These are phyloP conservation scores for Fusarium pininemorale DNA, from an alignment of 2,329 filamentous ascomycete genomes.

Conservation along the genomic window DNA sequence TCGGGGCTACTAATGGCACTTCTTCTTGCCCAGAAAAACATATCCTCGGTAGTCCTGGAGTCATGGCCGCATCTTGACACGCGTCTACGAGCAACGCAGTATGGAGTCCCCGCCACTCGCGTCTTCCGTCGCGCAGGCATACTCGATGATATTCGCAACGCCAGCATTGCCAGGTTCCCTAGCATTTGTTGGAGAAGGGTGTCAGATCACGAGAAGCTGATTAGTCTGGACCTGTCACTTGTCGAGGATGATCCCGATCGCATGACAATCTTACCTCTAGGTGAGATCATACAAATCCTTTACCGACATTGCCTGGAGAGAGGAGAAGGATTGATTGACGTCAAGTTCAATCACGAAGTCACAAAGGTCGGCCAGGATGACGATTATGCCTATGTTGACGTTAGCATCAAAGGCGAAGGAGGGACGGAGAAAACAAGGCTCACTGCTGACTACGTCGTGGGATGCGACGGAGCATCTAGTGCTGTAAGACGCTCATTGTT, in stretches of 20 bases:
- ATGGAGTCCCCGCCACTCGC: neutral
- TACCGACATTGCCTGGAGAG: neutral
- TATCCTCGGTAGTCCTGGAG: neutral
- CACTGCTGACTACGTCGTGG: neutral
- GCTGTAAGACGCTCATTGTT: neutral
- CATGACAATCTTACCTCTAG: neutral
- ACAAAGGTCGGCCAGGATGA: neutral
- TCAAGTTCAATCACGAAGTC: conserved; percentile 1
- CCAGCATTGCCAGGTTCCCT: neutral
- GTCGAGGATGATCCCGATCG: conserved; percentile 5
- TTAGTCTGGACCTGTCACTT: neutral
- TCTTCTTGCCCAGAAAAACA: neutral
- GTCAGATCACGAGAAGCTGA: neutral
- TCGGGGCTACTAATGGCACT: neutral
- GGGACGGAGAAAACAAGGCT: neutral
- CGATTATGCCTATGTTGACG: neutral
- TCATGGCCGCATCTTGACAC: conserved; percentile 6
- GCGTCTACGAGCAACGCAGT: neutral
- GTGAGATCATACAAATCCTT: neutral
- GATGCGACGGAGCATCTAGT: conserved; percentile 2
- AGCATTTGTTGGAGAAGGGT: conserved; percentile 5
- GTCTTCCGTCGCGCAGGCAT: neutral
- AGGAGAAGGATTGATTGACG: neutral
- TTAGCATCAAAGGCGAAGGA: neutral
- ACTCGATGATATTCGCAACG: neutral